A percentile compares a stretch with the other conserved stretches of the same genome.
These are phyloP conservation scores for Stylosanthes scabra DNA, from an alignment of 331 rosid species.

Conservation along the genomic window DNA sequence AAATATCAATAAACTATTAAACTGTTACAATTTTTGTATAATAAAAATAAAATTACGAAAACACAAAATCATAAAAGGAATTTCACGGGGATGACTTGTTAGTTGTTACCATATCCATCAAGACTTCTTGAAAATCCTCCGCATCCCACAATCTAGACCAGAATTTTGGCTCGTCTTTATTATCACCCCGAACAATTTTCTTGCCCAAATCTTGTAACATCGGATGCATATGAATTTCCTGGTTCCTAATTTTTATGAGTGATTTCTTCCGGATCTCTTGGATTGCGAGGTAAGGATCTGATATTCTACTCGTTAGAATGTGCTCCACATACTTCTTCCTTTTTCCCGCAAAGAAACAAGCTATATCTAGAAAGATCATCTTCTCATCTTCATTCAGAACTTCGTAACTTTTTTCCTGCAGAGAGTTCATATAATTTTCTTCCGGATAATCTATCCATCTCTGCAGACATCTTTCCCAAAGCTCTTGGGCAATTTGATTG, in stretches of 20 bases:
- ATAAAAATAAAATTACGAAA: background rate
- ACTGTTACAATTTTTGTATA: too few species aligned
- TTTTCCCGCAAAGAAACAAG: constrained; percentile 22
- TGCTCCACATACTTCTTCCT: background rate
- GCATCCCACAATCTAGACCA: constrained; percentile 18
- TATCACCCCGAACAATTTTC: background rate
- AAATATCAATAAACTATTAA: background rate
- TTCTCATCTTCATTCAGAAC: background rate
- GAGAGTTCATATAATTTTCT: background rate
- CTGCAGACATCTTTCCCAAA: background rate
- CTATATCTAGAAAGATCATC: constrained; percentile 1
- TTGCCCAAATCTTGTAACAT: constrained; percentile 8
- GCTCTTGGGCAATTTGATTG: background rate
- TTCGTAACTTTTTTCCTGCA: constrained; percentile 7
- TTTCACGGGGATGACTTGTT: background rate
- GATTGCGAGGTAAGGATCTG: background rate
- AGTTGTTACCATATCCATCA: background rate
- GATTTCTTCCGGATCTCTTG: background rate
- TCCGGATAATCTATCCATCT: background rate
- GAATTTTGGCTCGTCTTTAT: background rate
- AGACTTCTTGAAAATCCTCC: background rate
- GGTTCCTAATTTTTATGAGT: background rate
- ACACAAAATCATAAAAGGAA: too few species aligned
- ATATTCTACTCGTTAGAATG: background rate
- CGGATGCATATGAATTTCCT: background rate